These are phyloP conservation scores for Raffaelea arxii DNA, from an alignment of 2,329 filamentous ascomycete genomes.

Conservation along the genomic window DNA sequence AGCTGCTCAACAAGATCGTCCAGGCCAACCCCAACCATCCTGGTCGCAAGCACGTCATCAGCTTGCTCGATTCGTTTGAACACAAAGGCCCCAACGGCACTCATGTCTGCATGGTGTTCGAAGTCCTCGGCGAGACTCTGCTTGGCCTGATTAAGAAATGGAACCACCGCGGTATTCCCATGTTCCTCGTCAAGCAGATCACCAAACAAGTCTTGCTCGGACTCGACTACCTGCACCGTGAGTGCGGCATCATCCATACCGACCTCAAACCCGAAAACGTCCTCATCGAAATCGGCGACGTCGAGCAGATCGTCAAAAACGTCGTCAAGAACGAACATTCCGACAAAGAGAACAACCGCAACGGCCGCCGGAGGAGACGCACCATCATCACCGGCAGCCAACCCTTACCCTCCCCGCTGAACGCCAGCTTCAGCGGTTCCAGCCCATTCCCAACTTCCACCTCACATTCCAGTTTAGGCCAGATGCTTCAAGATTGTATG, in stretches of 20 bases:
- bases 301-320: conserved; percentile 95
- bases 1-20: conserved; percentile 93
- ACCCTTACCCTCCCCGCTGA: conserved; percentile 87
- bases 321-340: conserved; percentile 73
- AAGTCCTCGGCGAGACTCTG: conserved; percentile 91
- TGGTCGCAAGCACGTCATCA: conserved; percentile 90
- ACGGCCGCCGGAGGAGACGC: conserved; percentile 77
- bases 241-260: conserved; percentile 98
- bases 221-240: conserved; percentile 90
- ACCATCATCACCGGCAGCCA: conserved; percentile 97
- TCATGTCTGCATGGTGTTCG: conserved; percentile 99
- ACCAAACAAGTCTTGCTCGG: conserved; percentile 95
- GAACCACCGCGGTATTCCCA: conserved; percentile 96
- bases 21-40: conserved; percentile 91
- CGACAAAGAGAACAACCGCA: conserved; percentile 83
- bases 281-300: conserved; percentile 95
- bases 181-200: conserved; percentile 95
- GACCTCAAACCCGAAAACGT: conserved; percentile 98
- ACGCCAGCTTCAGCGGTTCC: conserved; percentile 75
- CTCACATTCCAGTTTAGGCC: conserved; percentile 68
- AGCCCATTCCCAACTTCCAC: conserved; percentile 58
- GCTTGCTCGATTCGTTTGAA: conserved; percentile 91
- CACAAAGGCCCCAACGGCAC: conserved; percentile 94
- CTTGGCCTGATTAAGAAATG: conserved; percentile 94
- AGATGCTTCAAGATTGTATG: conserved; percentile 60